Base-by-base conservation (phyloP, 2,329 filamentous ascomycete genomes). In the Arthrobotrys megalospora region DNA sequence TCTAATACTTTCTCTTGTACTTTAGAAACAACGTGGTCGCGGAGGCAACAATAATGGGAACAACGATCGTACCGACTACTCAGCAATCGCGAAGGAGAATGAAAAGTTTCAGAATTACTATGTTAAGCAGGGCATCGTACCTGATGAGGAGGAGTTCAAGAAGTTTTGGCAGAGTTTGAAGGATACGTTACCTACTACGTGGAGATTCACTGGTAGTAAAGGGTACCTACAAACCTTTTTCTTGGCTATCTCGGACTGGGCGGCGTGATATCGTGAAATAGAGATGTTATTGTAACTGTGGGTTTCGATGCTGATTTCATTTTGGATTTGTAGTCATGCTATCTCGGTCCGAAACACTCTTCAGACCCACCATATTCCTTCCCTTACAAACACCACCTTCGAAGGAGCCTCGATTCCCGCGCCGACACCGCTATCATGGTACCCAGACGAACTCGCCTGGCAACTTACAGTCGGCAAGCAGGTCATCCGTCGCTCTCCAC, bases 391-490 rank as follows among this genome's bases (percentile, higher is more conserved):
- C 89, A 93, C 84, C 90, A 91, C 83, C 12, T 81, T 80, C 71
- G 93, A 99, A 85, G 95, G 92, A 82, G 88, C 91, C 82, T 88
- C 88, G 12, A 94, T 98, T 81, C 90, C 94, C 79, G 90, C 96
- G 11, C 96, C 96, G 8, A 88, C 90, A 83, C 89, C 93, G 0
- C 91, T 99, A 71, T 87, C 90, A 36, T 98, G 95, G 93, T 99
- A 97, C 84, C 96, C 96, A 48, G 94, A 98, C 83, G 90, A 93
- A 83, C 90, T 99, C 79, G 96, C 96, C 62, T 99, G 96, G 92
- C 94, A 91, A 85, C 98, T 98, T 94, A 97, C 94, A 53, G 98
- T 95, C 5, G 93, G 96, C 80, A 99, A 98, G 88, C 94, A 97
- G 83, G 91, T 98, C 80, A 89, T 99, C 80, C 92, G 96, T 82